These are phyloP conservation scores for Apophysomyces trapeziformis DNA, from an alignment of 371 early-diverging fungal genomes.

Conservation along the genomic window DNA sequence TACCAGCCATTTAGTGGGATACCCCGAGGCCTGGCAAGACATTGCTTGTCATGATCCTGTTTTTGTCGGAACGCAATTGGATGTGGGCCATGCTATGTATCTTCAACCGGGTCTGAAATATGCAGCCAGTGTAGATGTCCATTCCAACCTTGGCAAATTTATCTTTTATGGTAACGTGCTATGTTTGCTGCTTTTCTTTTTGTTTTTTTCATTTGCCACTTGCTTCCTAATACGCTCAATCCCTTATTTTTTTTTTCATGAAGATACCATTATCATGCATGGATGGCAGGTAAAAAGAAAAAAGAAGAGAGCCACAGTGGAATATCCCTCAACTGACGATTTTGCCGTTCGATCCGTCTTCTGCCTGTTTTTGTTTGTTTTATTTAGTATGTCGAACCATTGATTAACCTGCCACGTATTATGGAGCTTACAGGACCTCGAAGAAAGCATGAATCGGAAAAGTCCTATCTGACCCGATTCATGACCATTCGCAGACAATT, in stretches of 20 bases:
- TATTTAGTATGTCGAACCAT: slow-evolving; percentile 45
- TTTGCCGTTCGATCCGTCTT: no score
- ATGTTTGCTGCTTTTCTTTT: slow-evolving; percentile 4
- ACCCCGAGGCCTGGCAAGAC: slow-evolving; percentile 35
- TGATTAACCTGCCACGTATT: slow-evolving; percentile 48
- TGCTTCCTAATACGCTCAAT: neutral
- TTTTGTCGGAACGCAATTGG: slow-evolving; percentile 50
- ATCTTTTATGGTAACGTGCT: slow-evolving; percentile 46
- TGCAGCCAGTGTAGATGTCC: slow-evolving; percentile 42
- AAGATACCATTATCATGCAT: slow-evolving; percentile 56
- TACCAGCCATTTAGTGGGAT: slow-evolving; percentile 28
- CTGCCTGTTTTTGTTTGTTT: neutral
- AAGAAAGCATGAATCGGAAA: slow-evolving; percentile 32
- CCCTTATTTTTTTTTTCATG: neutral
- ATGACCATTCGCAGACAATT: slow-evolving; percentile 46
- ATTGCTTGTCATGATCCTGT: slow-evolving; percentile 41
- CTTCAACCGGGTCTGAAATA: slow-evolving; percentile 48
- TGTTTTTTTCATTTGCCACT: neutral
- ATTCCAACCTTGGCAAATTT: slow-evolving; percentile 50
- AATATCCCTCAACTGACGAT: neutral
- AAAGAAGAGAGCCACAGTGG: neutral
- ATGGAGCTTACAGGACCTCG: slow-evolving; percentile 44
- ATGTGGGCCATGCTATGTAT: slow-evolving; percentile 50
- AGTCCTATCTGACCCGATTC: slow-evolving; percentile 45
- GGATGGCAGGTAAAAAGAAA: slow-evolving; percentile 49